These are phyloP conservation scores for Glarea lozoyensis DNA, from an alignment of 495 filamentous ascomycete species.

Conservation along the genomic window DNA sequence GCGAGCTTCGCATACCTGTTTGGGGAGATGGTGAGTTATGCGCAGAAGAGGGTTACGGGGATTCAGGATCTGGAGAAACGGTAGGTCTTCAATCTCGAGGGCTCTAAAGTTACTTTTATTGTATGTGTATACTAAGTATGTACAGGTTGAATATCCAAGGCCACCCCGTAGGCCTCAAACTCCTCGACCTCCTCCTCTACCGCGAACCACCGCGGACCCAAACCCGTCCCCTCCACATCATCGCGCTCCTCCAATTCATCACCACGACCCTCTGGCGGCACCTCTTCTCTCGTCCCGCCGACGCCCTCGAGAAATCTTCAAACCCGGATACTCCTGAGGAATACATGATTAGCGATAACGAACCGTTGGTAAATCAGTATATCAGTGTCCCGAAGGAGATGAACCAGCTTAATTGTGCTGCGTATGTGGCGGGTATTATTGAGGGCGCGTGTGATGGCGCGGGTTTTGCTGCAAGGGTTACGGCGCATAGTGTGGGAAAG, in stretches of 20 bases:
- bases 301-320: conserved; percentile 83
- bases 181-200: conserved; percentile 90
- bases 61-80: conserved; percentile 84
- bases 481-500: conserved; percentile 76
- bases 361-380: conserved; percentile 88
- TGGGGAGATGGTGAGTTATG: conserved; percentile 93
- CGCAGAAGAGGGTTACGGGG: conserved; percentile 79
- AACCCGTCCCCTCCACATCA: conserved; percentile 75
- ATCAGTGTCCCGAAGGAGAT: conserved; percentile 90
- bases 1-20: conserved; percentile 95
- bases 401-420: conserved; percentile 92
- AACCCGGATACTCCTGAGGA: conserved; percentile 74
- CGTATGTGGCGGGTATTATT: conserved; percentile 89
- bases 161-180: conserved; percentile 86
- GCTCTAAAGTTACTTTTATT: conserved; percentile 1
- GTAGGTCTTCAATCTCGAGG: conserved; percentile 8
- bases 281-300: conserved; percentile 82
- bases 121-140: background rate
- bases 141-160: conserved; percentile 84
- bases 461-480: conserved; percentile 80
- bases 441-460: conserved; percentile 93
- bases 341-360: conserved; percentile 98
- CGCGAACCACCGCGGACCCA: conserved; percentile 59
- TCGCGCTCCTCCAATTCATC: conserved; percentile 90
- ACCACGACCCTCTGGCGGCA: conserved; percentile 83